Evolutionary conservation across 768 basidiomycete species (phyloP).

Genomic region (Tricholoma saponaceum): DNA sequence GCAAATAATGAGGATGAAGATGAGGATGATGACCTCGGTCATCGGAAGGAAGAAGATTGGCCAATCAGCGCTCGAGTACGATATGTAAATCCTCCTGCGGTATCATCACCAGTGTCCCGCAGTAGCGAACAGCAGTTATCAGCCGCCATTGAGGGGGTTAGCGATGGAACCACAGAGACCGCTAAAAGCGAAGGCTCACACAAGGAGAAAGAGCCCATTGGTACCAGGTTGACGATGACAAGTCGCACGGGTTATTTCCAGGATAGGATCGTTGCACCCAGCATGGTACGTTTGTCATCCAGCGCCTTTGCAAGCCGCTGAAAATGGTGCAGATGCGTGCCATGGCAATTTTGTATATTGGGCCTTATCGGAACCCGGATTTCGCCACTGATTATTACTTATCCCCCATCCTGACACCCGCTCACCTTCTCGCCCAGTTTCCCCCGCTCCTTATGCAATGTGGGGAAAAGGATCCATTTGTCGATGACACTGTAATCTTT

Average conservation of each 20-base stretch:
- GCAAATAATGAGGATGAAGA: slow-evolving; percentile 51
- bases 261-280: slow-evolving; percentile 89
- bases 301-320: background rate
- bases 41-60: slow-evolving; percentile 64
- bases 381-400: slow-evolving; percentile 94
- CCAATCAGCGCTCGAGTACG: slow-evolving; percentile 73
- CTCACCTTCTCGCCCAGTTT: slow-evolving; percentile 82
- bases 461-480: slow-evolving; percentile 92
- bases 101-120: slow-evolving; percentile 18
- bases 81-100: slow-evolving; percentile 40
- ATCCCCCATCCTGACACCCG: slow-evolving; percentile 89
- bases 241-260: slow-evolving; percentile 92
- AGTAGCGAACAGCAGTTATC: slow-evolving; percentile 46
- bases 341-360: slow-evolving; percentile 97
- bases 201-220: slow-evolving; percentile 58
- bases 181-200: slow-evolving; percentile 21
- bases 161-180: slow-evolving; percentile 46
- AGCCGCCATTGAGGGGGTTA: slow-evolving; percentile 46
- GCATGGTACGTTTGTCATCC: slow-evolving; percentile 69
- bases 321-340: slow-evolving; percentile 78
- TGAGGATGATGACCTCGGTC: slow-evolving; percentile 34
- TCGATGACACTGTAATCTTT: slow-evolving; percentile 97
- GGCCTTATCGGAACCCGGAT: slow-evolving; percentile 90
- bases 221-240: slow-evolving; percentile 91
- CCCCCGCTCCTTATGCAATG: slow-evolving; percentile 93